phyloP scores from a whole-genome alignment of 768 basidiomycete species.

The Hysterangium stoloniferum region DNA sequence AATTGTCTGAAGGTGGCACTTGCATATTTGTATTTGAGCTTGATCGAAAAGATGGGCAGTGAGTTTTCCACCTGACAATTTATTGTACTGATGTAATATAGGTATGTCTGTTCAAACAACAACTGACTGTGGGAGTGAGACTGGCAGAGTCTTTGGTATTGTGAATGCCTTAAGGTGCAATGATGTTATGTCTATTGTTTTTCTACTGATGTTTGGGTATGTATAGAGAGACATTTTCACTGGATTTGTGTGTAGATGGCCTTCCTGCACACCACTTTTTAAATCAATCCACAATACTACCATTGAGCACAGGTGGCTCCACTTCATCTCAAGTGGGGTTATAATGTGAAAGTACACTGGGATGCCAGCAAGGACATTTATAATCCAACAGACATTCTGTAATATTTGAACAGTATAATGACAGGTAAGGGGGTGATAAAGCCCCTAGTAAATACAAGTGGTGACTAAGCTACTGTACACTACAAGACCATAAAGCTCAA shows the following conservation, averaged over 20 bases:
- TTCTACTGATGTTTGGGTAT: neutral
- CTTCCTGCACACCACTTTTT: slow-evolving; percentile 27
- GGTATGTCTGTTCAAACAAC: slow-evolving; percentile 29
- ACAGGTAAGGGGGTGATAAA: no score
- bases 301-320: slow-evolving; percentile 29
- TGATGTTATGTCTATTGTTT: neutral
- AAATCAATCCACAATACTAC: slow-evolving; percentile 15
- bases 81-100: slow-evolving; percentile 9
- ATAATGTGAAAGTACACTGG: slow-evolving; percentile 23
- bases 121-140: slow-evolving; percentile 32
- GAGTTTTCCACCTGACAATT: neutral
- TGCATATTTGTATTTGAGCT: slow-evolving; percentile 22
- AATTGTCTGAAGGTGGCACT: slow-evolving; percentile 21
- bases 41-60: slow-evolving; percentile 22
- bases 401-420: slow-evolving; percentile 15
- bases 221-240: slow-evolving; percentile 22
- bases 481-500: no score
- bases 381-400: slow-evolving; percentile 16
- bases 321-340: slow-evolving; percentile 25
- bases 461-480: no score
- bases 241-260: slow-evolving; percentile 17
- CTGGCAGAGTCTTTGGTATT: slow-evolving; percentile 24
- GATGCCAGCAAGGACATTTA: slow-evolving; percentile 17
- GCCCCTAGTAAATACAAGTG: no score
- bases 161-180: slow-evolving; percentile 26